These are phyloP conservation scores for Escallonia herrerae DNA, from an alignment of 129 eudicot genomes.

Conservation along the genomic window DNA sequence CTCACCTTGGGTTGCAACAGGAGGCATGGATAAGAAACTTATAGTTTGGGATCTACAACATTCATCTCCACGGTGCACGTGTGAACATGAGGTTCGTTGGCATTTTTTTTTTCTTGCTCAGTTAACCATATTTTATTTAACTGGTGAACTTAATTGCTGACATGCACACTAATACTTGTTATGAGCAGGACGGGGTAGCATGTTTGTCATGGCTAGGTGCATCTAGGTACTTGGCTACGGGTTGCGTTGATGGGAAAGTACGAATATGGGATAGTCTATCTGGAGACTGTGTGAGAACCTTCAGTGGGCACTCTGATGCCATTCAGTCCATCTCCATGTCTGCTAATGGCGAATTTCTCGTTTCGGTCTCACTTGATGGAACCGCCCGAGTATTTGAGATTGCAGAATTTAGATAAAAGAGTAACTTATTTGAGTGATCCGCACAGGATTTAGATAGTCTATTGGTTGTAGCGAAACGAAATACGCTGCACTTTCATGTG, in stretches of 20 bases:
- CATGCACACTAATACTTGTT: background rate
- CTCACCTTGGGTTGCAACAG: constrained; percentile 85
- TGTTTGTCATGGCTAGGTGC: constrained; percentile 73
- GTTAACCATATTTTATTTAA: background rate
- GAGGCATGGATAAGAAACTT: constrained; percentile 86
- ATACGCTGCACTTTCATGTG: background rate
- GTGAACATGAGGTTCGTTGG: constrained; percentile 74
- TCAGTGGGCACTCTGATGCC: constrained; percentile 31
- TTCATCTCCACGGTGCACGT: constrained; percentile 60
- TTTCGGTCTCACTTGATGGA: constrained; percentile 40
- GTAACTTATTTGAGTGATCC: background rate
- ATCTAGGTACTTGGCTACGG: constrained; percentile 60
- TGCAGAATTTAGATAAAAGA: constrained; percentile 23
- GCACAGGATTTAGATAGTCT: background rate
- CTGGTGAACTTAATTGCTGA: too few species aligned
- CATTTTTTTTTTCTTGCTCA: background rate
- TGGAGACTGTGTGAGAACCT: constrained; percentile 53
- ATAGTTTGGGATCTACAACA: constrained; percentile 83
- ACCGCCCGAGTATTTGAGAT: constrained; percentile 52
- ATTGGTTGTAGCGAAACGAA: background rate
- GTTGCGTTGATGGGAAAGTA: constrained; percentile 80
- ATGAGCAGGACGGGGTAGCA: constrained; percentile 66
- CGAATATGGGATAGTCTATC: constrained; percentile 89
- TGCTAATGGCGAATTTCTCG: constrained; percentile 28
- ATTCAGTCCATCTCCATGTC: constrained; percentile 39